A percentile compares a stretch with the other conserved stretches of the same genome.
These are phyloP conservation scores for Cladosporium phlei DNA, from an alignment of 2,329 filamentous ascomycete species.

Conservation along the genomic window DNA sequence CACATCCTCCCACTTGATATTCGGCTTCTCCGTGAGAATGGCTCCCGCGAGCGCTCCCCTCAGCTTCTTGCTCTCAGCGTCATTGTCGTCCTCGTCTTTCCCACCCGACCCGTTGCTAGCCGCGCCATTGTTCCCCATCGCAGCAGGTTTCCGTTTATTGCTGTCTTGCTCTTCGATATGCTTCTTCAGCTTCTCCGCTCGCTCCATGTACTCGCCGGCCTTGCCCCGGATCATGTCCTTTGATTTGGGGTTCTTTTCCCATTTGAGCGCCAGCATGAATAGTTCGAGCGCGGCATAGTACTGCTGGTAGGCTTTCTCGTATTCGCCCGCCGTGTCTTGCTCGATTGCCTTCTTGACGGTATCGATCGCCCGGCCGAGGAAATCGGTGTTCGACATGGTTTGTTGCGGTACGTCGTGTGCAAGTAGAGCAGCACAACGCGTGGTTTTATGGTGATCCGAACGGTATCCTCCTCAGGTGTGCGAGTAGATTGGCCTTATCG, in stretches of 20 bases:
- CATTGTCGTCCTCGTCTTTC: constrained; percentile 55
- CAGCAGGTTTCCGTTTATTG: constrained; percentile 62
- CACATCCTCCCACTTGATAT: constrained; percentile 97
- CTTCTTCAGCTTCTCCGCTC: constrained; percentile 93
- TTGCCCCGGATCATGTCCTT: constrained; percentile 98
- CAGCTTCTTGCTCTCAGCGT: constrained; percentile 90
- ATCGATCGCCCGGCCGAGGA: constrained; percentile 92
- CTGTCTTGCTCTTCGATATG: constrained; percentile 72
- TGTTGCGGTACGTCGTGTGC: too few relatives aligned
- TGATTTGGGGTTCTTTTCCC: constrained; percentile 96
- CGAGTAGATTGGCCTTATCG: too few relatives aligned
- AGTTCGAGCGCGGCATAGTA: constrained; percentile 96
- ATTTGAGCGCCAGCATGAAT: constrained; percentile 98
- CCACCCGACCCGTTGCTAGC: constrained; percentile 58
- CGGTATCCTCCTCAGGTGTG: too few relatives aligned
- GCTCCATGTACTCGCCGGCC: constrained; percentile 95
- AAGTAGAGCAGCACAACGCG: too few relatives aligned
- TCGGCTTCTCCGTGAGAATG: constrained; percentile 91
- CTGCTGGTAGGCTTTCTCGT: constrained; percentile 91
- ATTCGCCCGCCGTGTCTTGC: constrained; percentile 89
- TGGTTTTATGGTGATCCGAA: too few relatives aligned
- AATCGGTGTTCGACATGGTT: constrained; percentile 95
- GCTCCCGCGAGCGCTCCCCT: constrained; percentile 84
- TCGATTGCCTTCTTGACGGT: constrained; percentile 97
- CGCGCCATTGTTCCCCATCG: constrained; percentile 68